These are phyloP conservation scores for Lecanicillium sp. DNA, from an alignment of 2,329 filamentous ascomycete species.

Conservation along the genomic window DNA sequence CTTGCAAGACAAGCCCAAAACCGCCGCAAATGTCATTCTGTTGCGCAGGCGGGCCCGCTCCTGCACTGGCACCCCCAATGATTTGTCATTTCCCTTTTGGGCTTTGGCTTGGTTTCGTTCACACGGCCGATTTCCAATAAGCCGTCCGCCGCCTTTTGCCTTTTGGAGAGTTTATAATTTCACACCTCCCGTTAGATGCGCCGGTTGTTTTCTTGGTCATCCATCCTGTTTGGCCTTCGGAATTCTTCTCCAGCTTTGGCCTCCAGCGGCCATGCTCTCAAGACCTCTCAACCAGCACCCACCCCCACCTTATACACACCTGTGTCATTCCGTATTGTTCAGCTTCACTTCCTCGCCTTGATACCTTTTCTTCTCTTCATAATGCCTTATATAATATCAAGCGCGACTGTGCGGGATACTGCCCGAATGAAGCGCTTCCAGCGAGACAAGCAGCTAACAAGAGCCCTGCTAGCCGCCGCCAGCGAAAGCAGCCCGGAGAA, in stretches of 20 bases:
- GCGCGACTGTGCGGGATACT: conserved; percentile 9
- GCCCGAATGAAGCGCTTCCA: conserved; percentile 12
- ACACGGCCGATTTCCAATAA: neutral
- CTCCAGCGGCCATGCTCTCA: neutral
- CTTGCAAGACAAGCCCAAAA: neutral
- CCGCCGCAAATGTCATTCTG: neutral
- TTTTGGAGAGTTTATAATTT: neutral
- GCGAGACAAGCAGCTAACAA: conserved; percentile 8
- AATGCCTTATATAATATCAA: conserved; percentile 13
- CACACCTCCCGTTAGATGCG: neutral
- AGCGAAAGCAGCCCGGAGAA: conserved; percentile 13
- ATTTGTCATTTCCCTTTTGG: conserved; percentile 12
- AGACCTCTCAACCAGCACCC: neutral
- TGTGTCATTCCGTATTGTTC: neutral
- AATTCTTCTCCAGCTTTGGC: neutral
- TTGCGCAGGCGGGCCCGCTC: neutral
- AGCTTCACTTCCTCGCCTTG: neutral
- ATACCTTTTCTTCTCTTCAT: neutral
- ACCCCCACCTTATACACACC: neutral
- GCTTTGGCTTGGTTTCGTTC: too few relatives aligned
- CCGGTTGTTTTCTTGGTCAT: too few relatives aligned
- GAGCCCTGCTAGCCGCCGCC: conserved; percentile 2
- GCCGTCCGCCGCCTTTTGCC: neutral
- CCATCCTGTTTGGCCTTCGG: neutral
- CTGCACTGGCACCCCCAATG: too few relatives aligned